phyloP scores from a whole-genome alignment of 139 green algal genomes.

The Ulvella scutata region DNA sequence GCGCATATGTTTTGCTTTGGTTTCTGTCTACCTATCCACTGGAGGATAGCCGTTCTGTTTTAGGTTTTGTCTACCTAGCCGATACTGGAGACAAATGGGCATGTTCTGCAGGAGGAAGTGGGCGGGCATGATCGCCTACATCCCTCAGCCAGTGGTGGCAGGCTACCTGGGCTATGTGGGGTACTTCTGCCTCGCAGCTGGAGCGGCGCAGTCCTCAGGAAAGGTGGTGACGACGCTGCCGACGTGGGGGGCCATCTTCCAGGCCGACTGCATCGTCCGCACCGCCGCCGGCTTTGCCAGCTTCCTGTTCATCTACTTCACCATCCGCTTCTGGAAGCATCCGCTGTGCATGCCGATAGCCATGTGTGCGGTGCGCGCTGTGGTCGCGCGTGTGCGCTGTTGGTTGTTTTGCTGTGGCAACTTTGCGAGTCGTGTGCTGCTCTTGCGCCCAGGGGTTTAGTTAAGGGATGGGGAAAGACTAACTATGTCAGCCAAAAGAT shows the following conservation, averaged over 20 bases:
- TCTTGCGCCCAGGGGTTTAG: too few relatives aligned
- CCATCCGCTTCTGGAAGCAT: background rate
- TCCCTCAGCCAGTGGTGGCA: slow-evolving; percentile 57
- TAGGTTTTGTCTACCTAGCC: background rate
- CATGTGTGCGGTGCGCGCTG: background rate
- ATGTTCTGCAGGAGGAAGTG: slow-evolving; percentile 39
- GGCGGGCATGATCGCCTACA: slow-evolving; percentile 56
- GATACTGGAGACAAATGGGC: background rate
- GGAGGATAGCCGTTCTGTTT: too few relatives aligned
- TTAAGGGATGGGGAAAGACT: too few relatives aligned
- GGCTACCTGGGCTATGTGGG: slow-evolving; percentile 43
- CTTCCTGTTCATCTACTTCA: background rate
- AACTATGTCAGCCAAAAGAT: too few relatives aligned
- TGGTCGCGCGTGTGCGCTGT: too few relatives aligned
- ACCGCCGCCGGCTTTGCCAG: background rate
- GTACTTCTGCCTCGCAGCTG: slow-evolving; percentile 3
- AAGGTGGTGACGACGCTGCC: background rate
- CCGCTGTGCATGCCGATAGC: background rate
- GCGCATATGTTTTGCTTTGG: too few relatives aligned
- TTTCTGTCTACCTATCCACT: too few relatives aligned
- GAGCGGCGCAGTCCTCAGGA: background rate
- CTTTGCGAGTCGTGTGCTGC: too few relatives aligned
- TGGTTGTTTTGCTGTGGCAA: too few relatives aligned
- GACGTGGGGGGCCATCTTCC: background rate
- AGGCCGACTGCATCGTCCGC: background rate